These are phyloP conservation scores for Ampelomyces quisqualis DNA, from an alignment of 2,329 filamentous ascomycete genomes.

Conservation along the genomic window DNA sequence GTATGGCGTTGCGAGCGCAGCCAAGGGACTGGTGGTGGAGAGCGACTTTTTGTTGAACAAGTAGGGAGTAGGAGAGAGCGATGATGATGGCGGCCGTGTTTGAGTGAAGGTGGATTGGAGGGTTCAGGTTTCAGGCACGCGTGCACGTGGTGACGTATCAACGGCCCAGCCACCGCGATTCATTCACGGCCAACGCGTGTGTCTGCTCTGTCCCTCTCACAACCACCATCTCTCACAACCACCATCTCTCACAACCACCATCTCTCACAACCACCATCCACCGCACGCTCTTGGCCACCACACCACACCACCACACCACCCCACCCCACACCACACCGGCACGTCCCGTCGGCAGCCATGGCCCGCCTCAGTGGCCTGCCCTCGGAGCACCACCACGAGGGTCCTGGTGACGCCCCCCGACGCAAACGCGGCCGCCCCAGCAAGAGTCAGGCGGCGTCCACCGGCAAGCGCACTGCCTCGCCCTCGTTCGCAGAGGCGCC, in stretches of 20 bases:
- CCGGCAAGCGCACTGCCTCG: conserved; percentile 34
- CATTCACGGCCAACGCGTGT: too few species aligned
- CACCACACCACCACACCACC: conserved; percentile 17
- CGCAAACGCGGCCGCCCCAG: conserved; percentile 34
- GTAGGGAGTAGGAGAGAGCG: conserved; percentile 6
- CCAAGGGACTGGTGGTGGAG: conserved; percentile 35
- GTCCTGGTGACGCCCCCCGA: conserved; percentile 37
- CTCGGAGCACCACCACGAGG: conserved; percentile 40
- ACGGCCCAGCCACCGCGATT: too few species aligned
- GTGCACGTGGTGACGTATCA: too few species aligned
- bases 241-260: too few species aligned
- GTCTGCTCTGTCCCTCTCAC: too few species aligned
- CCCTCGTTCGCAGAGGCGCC: too few species aligned
- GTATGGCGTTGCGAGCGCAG: conserved; percentile 44
- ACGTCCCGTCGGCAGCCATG: conserved; percentile 21
- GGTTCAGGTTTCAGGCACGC: too few species aligned
- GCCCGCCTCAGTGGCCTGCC: conserved; percentile 39
- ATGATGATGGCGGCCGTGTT: too few species aligned
- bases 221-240: too few species aligned
- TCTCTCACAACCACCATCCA: too few species aligned
- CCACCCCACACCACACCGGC: conserved; percentile 3
- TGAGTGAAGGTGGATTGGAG: background rate
- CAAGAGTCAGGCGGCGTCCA: conserved; percentile 24
- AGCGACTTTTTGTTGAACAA: conserved; percentile 41
- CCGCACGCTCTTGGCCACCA: conserved; percentile 16